phyloP scores from a whole-genome alignment of 2,329 filamentous ascomycete species.

The Xylaria sp. region DNA sequence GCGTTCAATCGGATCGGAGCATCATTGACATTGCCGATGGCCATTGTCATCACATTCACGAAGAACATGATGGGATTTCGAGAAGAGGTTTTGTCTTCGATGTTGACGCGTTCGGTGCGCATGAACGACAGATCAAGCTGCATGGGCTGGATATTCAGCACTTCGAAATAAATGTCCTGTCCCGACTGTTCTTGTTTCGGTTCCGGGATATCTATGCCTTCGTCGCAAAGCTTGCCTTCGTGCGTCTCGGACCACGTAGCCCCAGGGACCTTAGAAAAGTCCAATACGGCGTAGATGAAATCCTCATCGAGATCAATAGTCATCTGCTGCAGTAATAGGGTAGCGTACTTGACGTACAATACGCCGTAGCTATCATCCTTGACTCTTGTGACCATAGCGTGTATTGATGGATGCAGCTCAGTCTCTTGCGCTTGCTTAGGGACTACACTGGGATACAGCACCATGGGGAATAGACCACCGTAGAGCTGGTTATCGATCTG shows the following conservation, averaged over 20 bases:
- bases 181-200: conserved; percentile 85
- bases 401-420: conserved; percentile 93
- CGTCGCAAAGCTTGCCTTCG: conserved; percentile 88
- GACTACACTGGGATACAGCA: conserved; percentile 96
- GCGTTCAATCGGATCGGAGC: conserved; percentile 94
- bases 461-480: conserved; percentile 96
- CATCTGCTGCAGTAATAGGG: conserved; percentile 94
- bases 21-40: conserved; percentile 98
- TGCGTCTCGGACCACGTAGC: conserved; percentile 84
- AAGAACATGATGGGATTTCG: conserved; percentile 98
- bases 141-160: conserved; percentile 97
- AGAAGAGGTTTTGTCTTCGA: conserved; percentile 90
- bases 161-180: conserved; percentile 97
- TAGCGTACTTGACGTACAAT: conserved; percentile 98
- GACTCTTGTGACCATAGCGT: conserved; percentile 89
- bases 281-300: conserved; percentile 94
- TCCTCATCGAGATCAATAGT: conserved; percentile 97
- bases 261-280: conserved; percentile 93
- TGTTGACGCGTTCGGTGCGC: conserved; percentile 94
- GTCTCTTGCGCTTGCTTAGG: conserved; percentile 97
- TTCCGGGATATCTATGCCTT: conserved; percentile 90
- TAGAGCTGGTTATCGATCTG: conserved; percentile 99
- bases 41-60: conserved; percentile 98
- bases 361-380: conserved; percentile 99
- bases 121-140: conserved; percentile 98